Conservation (phyloP, 768 basidiomycete genomes). For the Tricholoma matsutake region DNA sequence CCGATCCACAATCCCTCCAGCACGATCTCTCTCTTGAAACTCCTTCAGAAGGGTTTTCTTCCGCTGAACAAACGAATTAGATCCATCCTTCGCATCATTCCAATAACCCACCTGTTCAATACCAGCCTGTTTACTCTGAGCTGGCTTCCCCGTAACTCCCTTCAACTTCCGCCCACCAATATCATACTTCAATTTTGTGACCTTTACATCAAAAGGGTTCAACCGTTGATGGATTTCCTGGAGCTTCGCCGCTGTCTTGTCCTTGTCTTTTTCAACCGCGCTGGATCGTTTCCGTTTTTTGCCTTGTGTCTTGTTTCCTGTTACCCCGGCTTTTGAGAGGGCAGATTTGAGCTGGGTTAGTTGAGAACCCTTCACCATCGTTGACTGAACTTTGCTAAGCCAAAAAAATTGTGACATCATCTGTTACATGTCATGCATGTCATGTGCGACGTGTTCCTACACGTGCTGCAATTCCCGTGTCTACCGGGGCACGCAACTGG, state of each 20-base stretch:
- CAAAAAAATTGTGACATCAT: neutral
- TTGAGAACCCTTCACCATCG: slow-evolving; percentile 84
- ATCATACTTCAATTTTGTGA: slow-evolving; percentile 90
- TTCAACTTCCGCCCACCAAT: slow-evolving; percentile 87
- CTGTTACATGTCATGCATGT: neutral
- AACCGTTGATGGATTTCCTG: slow-evolving; percentile 80
- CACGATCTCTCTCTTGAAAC: slow-evolving; percentile 73
- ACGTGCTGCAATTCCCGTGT: no score
- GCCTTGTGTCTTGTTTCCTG: slow-evolving; percentile 48
- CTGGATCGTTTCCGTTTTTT: slow-evolving; percentile 70
- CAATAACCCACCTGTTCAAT: slow-evolving; percentile 69
- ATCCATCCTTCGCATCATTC: neutral
- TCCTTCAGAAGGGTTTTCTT: slow-evolving; percentile 89
- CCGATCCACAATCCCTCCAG: slow-evolving; percentile 88
- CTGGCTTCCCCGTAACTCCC: slow-evolving; percentile 79
- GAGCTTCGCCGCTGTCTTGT: slow-evolving; percentile 75
- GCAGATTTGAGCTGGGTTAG: slow-evolving; percentile 88
- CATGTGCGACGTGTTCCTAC: neutral
- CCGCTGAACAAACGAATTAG: slow-evolving; percentile 46
- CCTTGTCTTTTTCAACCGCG: slow-evolving; percentile 72
- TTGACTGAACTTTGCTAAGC: neutral
- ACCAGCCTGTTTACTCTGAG: slow-evolving; percentile 86
- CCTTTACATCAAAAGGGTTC: slow-evolving; percentile 93
- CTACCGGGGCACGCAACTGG: no score
- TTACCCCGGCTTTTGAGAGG: slow-evolving; percentile 76